Evolutionary conservation across 306 rosid genomes (phyloP).

Genomic region (Dryas alaskensis): DNA sequence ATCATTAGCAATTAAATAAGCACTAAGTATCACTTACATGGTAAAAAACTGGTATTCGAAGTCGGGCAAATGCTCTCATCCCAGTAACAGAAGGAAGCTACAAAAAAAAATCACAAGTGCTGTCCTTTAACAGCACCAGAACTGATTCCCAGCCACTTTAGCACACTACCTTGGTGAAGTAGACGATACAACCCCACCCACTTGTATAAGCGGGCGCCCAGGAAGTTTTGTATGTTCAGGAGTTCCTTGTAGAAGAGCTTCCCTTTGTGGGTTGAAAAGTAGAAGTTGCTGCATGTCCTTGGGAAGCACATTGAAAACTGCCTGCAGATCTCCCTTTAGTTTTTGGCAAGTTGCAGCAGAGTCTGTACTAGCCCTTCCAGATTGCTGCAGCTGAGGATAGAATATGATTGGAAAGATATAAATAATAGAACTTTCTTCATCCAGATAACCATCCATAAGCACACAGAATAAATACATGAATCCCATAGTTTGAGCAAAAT

Average conservation of each 20-base stretch:
- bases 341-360: slow-evolving; percentile 48
- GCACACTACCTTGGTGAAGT: slow-evolving; percentile 43
- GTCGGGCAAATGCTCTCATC: slow-evolving; percentile 20
- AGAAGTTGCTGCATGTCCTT: slow-evolving; percentile 81
- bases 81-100: slow-evolving; percentile 28
- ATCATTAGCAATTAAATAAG: slow-evolving; percentile 17
- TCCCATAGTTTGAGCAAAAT: no score
- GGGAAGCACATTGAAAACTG: slow-evolving; percentile 66
- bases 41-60: slow-evolving; percentile 2
- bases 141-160: slow-evolving; percentile 25
- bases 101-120: slow-evolving; percentile 20
- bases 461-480: neutral
- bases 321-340: slow-evolving; percentile 55
- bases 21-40: slow-evolving; percentile 22
- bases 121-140: slow-evolving; percentile 31
- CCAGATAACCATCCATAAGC: neutral
- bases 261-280: slow-evolving; percentile 75
- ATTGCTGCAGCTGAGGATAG: slow-evolving; percentile 56
- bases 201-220: slow-evolving; percentile 36
- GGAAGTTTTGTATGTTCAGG: slow-evolving; percentile 49
- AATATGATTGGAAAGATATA: slow-evolving; percentile 27
- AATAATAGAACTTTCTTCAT: slow-evolving; percentile 20
- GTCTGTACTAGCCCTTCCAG: slow-evolving; percentile 49
- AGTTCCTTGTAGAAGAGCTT: slow-evolving; percentile 58
- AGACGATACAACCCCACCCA: slow-evolving; percentile 35